These are phyloP conservation scores for Apiosordaria backusii DNA, from an alignment of 495 filamentous ascomycete genomes.

Conservation along the genomic window DNA sequence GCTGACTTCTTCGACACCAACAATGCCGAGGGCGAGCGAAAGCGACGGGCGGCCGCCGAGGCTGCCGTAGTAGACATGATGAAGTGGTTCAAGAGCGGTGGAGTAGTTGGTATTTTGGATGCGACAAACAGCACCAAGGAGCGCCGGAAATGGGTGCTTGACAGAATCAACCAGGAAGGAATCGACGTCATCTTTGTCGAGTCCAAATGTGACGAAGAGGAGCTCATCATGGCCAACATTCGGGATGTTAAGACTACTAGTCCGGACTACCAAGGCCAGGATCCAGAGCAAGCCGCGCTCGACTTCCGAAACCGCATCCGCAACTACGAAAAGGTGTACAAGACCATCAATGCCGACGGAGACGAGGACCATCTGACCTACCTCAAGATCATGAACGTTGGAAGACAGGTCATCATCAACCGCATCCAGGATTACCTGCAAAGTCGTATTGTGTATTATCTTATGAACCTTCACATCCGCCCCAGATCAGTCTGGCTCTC, in stretches of 20 bases:
- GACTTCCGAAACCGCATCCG: slow-evolving; percentile 93
- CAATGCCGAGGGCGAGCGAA: slow-evolving; percentile 85
- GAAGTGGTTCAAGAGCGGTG: slow-evolving; percentile 75
- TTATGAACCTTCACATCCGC: slow-evolving; percentile 97
- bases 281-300: slow-evolving; percentile 81
- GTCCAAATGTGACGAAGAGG: slow-evolving; percentile 90
- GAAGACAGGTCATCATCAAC: slow-evolving; percentile 93
- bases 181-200: slow-evolving; percentile 94
- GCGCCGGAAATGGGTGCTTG: slow-evolving; percentile 86
- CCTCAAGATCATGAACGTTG: slow-evolving; percentile 95
- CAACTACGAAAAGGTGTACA: slow-evolving; percentile 94
- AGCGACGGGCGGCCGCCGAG: slow-evolving; percentile 81
- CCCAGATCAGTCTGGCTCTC: slow-evolving; percentile 98
- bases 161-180: slow-evolving; percentile 64
- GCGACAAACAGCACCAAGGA: slow-evolving; percentile 91
- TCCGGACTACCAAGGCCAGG: slow-evolving; percentile 90
- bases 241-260: slow-evolving; percentile 95
- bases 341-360: slow-evolving; percentile 73
- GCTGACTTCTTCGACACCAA: slow-evolving; percentile 90
- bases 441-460: slow-evolving; percentile 92
- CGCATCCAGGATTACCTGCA: slow-evolving; percentile 95
- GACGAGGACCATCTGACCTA: slow-evolving; percentile 84
- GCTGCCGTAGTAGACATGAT: slow-evolving; percentile 89
- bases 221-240: slow-evolving; percentile 94
- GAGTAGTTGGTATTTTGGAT: slow-evolving; percentile 86